phyloP scores from a whole-genome alignment of 2,329 filamentous ascomycete species.

The Hypomyces perniciosus region DNA sequence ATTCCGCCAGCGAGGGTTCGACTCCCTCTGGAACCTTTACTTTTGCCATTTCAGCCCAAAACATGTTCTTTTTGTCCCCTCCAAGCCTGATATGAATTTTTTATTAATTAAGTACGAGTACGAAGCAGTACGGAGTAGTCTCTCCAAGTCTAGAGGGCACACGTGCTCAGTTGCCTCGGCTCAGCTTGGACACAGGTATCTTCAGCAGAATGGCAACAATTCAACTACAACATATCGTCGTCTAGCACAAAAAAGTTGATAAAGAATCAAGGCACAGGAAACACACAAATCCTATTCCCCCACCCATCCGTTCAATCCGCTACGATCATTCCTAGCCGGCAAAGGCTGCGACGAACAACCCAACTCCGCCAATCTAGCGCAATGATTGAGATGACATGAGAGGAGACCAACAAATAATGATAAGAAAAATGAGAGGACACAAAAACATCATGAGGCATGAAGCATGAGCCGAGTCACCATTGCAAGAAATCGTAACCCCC shows the following conservation, averaged over 20 bases:
- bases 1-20: slow-evolving; percentile 16
- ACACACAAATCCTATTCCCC: slow-evolving; percentile 11
- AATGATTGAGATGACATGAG: slow-evolving; percentile 19
- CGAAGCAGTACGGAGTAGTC: too few relatives aligned
- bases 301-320: slow-evolving; percentile 18
- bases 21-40: slow-evolving; percentile 14
- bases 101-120: too few relatives aligned
- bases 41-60: not conserved
- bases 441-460: slow-evolving; percentile 14
- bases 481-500: slow-evolving; percentile 24
- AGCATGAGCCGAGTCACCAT: slow-evolving; percentile 13
- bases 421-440: slow-evolving; percentile 12
- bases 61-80: not conserved
- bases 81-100: too few relatives aligned
- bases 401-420: slow-evolving; percentile 14
- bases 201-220: not conserved
- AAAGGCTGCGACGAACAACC: slow-evolving; percentile 18
- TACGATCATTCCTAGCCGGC: slow-evolving; percentile 17
- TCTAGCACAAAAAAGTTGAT: not conserved
- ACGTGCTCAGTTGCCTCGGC: too few relatives aligned
- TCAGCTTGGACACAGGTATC: too few relatives aligned
- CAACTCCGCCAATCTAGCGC: slow-evolving; percentile 24
- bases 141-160: too few relatives aligned
- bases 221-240: not conserved
- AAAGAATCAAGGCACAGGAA: slow-evolving; percentile 4